Percentiles rank a stretch among this genome's conserved stretches.
Conservation (phyloP, 225 moss, liverwort and hornwort species). For the Polytrichum formosum region DNA sequence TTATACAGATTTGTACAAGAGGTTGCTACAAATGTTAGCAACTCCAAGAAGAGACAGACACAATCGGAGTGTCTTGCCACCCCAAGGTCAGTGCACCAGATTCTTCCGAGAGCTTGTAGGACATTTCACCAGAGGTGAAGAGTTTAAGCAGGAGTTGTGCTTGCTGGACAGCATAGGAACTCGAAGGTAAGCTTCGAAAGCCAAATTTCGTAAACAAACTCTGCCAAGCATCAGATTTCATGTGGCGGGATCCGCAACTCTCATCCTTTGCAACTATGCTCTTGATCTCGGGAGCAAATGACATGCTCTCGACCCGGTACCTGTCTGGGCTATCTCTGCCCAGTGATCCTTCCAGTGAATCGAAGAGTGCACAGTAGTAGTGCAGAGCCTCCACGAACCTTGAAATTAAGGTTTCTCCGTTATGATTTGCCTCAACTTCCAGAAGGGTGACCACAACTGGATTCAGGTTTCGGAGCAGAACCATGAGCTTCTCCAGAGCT, state of each 20-base stretch:
- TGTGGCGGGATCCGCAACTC: slow-evolving; percentile 39
- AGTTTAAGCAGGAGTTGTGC: slow-evolving; percentile 61
- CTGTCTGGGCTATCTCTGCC: slow-evolving; percentile 52
- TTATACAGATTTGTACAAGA: slow-evolving; percentile 51
- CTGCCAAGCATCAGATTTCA: slow-evolving; percentile 58
- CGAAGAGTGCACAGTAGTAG: slow-evolving; percentile 77
- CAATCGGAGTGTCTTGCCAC: slow-evolving; percentile 70
- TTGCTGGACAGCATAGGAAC: slow-evolving; percentile 60
- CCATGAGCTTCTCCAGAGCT: slow-evolving; percentile 28
- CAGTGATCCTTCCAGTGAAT: slow-evolving; percentile 64
- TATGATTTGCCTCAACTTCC: slow-evolving; percentile 70
- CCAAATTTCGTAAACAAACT: slow-evolving; percentile 44
- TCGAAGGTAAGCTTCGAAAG: slow-evolving; percentile 44
- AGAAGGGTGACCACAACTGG: slow-evolving; percentile 68
- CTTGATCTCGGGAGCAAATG: slow-evolving; percentile 55
- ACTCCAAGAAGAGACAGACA: slow-evolving; percentile 55
- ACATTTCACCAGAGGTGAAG: slow-evolving; percentile 36
- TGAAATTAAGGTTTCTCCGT: slow-evolving; percentile 38
- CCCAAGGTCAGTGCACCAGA: slow-evolving; percentile 54
- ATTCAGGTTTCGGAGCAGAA: slow-evolving; percentile 38
- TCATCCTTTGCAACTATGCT: slow-evolving; percentile 53
- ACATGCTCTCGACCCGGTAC: slow-evolving; percentile 54
- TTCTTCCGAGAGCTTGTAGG: slow-evolving; percentile 68
- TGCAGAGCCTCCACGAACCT: slow-evolving; percentile 74
- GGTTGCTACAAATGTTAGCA: slow-evolving; percentile 24